Conservation (phyloP, 352 stramenopile species). For the Globisporangium spiculum region DNA sequence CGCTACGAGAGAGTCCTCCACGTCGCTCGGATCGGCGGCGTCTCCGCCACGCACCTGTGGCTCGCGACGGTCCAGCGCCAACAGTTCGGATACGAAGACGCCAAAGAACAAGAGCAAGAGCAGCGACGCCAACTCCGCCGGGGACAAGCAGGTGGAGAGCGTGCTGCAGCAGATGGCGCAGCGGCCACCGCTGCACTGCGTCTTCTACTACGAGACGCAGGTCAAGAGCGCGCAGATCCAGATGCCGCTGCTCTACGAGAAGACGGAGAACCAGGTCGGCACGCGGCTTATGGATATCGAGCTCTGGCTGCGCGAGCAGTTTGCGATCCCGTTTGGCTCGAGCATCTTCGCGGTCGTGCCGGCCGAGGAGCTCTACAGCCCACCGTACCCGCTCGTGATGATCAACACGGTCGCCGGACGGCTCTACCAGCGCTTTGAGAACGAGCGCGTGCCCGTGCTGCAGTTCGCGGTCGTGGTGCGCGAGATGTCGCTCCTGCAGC, state of each 20-base stretch:
- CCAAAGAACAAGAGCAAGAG: background rate
- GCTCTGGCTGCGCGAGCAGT: slow-evolving; percentile 61
- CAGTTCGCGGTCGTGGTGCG: slow-evolving; percentile 69
- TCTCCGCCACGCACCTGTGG: background rate
- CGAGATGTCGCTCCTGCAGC: slow-evolving; percentile 47
- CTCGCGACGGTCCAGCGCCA: background rate
- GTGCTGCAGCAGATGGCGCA: slow-evolving; percentile 25
- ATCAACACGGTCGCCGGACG: slow-evolving; percentile 63
- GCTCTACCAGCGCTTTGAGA: slow-evolving; percentile 43
- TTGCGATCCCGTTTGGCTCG: slow-evolving; percentile 46
- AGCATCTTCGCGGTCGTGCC: slow-evolving; percentile 77
- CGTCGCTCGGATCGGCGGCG: slow-evolving; percentile 2
- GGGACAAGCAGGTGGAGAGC: slow-evolving; percentile 5
- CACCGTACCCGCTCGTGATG: slow-evolving; percentile 75
- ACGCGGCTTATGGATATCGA: slow-evolving; percentile 75
- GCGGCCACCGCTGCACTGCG: slow-evolving; percentile 57
- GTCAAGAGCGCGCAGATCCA: slow-evolving; percentile 46
- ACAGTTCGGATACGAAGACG: background rate
- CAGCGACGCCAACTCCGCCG: slow-evolving; percentile 1
- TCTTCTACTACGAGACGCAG: slow-evolving; percentile 67
- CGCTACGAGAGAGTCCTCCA: slow-evolving; percentile 3
- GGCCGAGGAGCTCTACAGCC: slow-evolving; percentile 75
- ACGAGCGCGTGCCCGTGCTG: slow-evolving; percentile 44
- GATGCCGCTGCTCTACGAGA: slow-evolving; percentile 69
- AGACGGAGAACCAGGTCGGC: slow-evolving; percentile 24